Conservation (phyloP, 2,329 filamentous ascomycete genomes). For the Endoconidiophora laricicola region DNA sequence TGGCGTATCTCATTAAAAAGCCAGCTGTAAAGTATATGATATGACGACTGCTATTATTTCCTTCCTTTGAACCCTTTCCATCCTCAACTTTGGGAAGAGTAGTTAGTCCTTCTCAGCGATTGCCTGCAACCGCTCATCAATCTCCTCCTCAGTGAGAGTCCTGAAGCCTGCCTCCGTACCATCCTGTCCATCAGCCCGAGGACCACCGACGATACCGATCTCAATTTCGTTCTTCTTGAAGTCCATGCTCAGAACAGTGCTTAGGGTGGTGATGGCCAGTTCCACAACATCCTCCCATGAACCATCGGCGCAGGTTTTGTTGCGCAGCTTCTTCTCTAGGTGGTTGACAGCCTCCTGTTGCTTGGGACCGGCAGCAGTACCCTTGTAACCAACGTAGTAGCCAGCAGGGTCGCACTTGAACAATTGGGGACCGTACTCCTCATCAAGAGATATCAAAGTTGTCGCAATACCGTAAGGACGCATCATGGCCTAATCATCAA, state of each 20-base stretch:
- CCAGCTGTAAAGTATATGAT: slow-evolving; percentile 1
- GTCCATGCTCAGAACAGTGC: slow-evolving; percentile 92
- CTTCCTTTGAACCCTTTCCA: neutral
- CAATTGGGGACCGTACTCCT: slow-evolving; percentile 80
- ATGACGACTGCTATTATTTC: neutral
- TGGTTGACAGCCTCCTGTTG: slow-evolving; percentile 98
- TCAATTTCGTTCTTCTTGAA: slow-evolving; percentile 99
- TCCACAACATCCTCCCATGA: slow-evolving; percentile 97
- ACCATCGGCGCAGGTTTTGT: slow-evolving; percentile 87
- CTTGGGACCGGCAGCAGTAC: slow-evolving; percentile 90
- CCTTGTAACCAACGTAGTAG: slow-evolving; percentile 98
- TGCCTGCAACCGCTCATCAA: slow-evolving; percentile 92
- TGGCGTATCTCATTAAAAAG: slow-evolving; percentile 12
- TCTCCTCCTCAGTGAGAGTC: slow-evolving; percentile 88
- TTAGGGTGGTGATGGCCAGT: slow-evolving; percentile 85
- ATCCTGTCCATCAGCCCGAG: slow-evolving; percentile 64
- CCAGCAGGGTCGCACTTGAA: slow-evolving; percentile 98
- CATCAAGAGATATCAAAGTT: slow-evolving; percentile 85
- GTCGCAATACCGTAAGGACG: slow-evolving; percentile 89
- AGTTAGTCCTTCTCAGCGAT: slow-evolving; percentile 93
- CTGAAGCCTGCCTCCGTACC: slow-evolving; percentile 68
- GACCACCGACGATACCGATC: slow-evolving; percentile 90
- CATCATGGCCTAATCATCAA: slow-evolving; percentile 62
- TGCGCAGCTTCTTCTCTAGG: slow-evolving; percentile 98
- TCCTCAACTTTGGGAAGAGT: neutral